A percentile compares a stretch with the other conserved stretches of the same genome.
phyloP scores from a whole-genome alignment of 208 protist genomes.

The Trichomonas gallinae region DNA sequence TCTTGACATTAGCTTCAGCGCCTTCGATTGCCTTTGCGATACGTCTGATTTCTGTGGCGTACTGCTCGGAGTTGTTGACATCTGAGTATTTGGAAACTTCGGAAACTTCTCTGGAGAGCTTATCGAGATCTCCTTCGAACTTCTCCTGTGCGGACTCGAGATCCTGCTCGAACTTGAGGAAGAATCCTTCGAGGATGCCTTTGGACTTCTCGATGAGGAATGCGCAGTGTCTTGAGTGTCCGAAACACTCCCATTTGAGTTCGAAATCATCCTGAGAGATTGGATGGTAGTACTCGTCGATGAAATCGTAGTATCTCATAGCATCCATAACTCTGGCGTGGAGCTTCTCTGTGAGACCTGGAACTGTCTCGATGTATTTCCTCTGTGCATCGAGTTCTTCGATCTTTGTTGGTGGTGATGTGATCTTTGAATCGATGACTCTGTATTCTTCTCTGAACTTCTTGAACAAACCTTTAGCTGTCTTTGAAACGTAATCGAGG shows the following conservation, averaged over 20 bases:
- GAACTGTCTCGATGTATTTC: not conserved
- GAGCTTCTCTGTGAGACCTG: not conserved
- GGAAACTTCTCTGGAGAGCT: not conserved
- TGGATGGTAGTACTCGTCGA: conserved; percentile 8
- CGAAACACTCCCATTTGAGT: not conserved
- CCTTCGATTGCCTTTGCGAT: not conserved
- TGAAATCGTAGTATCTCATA: conserved; percentile 13
- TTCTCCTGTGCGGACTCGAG: not conserved
- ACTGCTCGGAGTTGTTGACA: not conserved
- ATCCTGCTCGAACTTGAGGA: conserved; percentile 10
- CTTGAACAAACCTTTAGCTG: not conserved
- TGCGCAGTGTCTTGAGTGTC: not conserved
- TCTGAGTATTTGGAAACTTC: not conserved
- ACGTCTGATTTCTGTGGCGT: not conserved
- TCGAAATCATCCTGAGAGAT: not conserved
- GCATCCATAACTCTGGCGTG: not conserved
- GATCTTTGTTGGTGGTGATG: conserved; percentile 2
- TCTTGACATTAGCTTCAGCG: not conserved
- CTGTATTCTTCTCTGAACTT: not conserved
- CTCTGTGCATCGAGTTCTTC: not conserved
- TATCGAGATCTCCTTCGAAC: conserved; percentile 8
- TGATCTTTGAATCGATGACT: not conserved
- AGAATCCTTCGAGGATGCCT: not conserved
- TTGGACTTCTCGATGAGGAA: not conserved
- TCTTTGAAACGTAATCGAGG: conserved; percentile 4